Percentiles rank a stretch among this genome's conserved stretches.
phyloP scores from a whole-genome alignment of 2,329 filamentous ascomycete species.

The Lachnellula hyalina region DNA sequence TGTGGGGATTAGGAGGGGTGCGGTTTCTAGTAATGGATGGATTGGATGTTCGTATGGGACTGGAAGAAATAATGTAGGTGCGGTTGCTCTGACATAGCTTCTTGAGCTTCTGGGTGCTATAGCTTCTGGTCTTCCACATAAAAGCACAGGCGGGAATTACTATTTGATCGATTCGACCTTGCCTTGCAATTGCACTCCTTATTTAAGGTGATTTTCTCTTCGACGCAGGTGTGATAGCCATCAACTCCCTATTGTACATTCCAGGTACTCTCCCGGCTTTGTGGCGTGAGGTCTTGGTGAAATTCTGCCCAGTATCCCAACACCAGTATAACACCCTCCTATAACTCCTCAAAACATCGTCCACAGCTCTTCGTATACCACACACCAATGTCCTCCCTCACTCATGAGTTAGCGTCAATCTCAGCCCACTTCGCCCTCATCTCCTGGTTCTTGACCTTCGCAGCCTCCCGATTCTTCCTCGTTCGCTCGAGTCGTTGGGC shows the following conservation, averaged over 20 bases:
- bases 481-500: slow-evolving; percentile 76
- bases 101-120: not conserved
- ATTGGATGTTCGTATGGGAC: not conserved
- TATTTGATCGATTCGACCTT: not conserved
- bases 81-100: not conserved
- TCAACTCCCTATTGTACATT: slow-evolving; percentile 12
- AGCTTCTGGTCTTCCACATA: not conserved
- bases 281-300: slow-evolving; percentile 9
- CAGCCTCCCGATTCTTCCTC: slow-evolving; percentile 65
- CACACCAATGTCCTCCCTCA: not conserved
- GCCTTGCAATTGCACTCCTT: not conserved
- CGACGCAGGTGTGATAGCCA: slow-evolving; percentile 2
- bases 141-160: not conserved
- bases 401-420: slow-evolving; percentile 63
- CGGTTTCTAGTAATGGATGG: not conserved
- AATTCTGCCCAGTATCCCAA: slow-evolving; percentile 12
- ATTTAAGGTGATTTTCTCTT: slow-evolving; percentile 20
- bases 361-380: not conserved
- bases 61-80: not conserved
- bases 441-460: slow-evolving; percentile 64
- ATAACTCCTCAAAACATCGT: not conserved
- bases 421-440: slow-evolving; percentile 77
- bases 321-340: slow-evolving; percentile 1
- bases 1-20: slow-evolving; percentile 33
- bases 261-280: not conserved